phyloP scores from a whole-genome alignment of 306 rosid species.

The Cucurbita ficifolia region DNA sequence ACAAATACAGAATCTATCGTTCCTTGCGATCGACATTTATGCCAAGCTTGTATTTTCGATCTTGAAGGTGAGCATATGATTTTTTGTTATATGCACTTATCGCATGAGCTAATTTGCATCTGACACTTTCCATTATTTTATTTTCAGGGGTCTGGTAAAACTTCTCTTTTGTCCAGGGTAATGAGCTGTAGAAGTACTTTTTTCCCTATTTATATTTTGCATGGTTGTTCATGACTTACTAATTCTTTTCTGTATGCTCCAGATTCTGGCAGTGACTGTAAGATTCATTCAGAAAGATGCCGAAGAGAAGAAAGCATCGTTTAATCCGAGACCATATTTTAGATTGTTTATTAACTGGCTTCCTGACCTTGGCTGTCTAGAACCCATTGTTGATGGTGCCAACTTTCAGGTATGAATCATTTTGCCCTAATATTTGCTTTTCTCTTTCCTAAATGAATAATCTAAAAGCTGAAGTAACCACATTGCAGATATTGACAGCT shows the following conservation, averaged over 20 bases:
- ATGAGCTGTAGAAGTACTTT: constrained; percentile 5
- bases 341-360: constrained; percentile 90
- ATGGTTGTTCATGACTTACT: not conserved
- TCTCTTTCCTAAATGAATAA: constrained; percentile 1
- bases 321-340: constrained; percentile 80
- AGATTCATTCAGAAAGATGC: constrained; percentile 66
- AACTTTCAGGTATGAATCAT: constrained; percentile 61
- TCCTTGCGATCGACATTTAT: constrained; percentile 77
- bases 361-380: constrained; percentile 77
- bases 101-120: not conserved
- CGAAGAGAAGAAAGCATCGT: constrained; percentile 74
- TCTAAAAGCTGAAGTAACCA: constrained; percentile 5
- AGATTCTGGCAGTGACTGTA: constrained; percentile 72
- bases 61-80: constrained; percentile 42
- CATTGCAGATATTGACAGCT: constrained; percentile 62
- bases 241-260: constrained; percentile 15
- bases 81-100: not conserved
- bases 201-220: not conserved
- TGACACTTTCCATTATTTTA: constrained; percentile 9
- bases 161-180: constrained; percentile 62
- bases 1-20: constrained; percentile 51
- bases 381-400: constrained; percentile 76
- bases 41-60: constrained; percentile 69
- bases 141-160: constrained; percentile 70
- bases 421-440: not conserved